Percentiles rank a stretch among this genome's conserved stretches.
These are phyloP conservation scores for Komagataella pastoris DNA, from an alignment of 805 yeast species.

Conservation along the genomic window DNA sequence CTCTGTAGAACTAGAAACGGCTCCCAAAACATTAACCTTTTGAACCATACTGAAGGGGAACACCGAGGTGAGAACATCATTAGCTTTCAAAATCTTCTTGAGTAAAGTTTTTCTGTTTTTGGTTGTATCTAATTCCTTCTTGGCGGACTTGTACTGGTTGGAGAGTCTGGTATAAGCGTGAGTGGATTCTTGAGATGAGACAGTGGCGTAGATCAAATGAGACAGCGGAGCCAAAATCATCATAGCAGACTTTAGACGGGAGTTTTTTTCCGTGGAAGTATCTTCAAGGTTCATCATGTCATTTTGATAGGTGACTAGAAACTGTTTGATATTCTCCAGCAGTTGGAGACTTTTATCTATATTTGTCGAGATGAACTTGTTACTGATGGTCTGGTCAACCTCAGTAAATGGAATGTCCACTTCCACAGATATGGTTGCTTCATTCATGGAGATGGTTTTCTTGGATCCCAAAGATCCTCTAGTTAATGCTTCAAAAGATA, in stretches of 20 bases:
- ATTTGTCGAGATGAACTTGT: constrained; percentile 1
- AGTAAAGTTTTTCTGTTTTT: neutral
- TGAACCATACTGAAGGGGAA: constrained; percentile 17
- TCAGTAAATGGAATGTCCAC: constrained; percentile 2
- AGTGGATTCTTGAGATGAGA: constrained; percentile 21
- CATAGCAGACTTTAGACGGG: constrained; percentile 14
- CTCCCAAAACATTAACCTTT: constrained; percentile 8
- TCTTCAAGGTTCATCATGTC: constrained; percentile 15
- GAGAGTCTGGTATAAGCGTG: constrained; percentile 11
- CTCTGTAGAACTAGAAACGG: constrained; percentile 2
- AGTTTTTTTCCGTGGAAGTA: constrained; percentile 7
- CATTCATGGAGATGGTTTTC: neutral
- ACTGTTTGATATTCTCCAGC: constrained; percentile 12
- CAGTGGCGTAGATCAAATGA: constrained; percentile 40
- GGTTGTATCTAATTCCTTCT: neutral
- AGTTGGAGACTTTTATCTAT: constrained; percentile 2
- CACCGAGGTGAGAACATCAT: constrained; percentile 14
- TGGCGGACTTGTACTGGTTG: constrained; percentile 4
- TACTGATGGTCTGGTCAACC: neutral
- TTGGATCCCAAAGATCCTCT: constrained; percentile 21
- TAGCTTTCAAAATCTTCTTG: constrained; percentile 5
- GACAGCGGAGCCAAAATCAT: constrained; percentile 47
- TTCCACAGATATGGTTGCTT: neutral
- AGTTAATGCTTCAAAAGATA: constrained; percentile 35
- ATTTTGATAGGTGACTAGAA: constrained; percentile 23